A percentile compares a stretch with the other conserved stretches of the same genome.
Conservation (phyloP, 768 basidiomycete species). For the Lactarius deliciosus region DNA sequence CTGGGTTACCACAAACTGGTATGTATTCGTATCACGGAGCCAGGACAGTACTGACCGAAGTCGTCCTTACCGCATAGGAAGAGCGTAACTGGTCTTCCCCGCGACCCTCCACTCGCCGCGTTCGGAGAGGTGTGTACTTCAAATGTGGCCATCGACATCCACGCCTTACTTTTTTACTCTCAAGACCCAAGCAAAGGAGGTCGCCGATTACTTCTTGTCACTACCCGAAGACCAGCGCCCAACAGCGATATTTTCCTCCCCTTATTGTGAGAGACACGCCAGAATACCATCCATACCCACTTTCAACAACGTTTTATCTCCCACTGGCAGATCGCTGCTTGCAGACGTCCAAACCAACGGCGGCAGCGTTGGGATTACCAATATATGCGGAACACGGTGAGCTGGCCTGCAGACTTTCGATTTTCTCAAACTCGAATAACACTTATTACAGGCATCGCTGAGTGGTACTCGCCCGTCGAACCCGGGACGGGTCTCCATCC, state of each 20-base stretch:
- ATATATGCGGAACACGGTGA: slow-evolving; percentile 79
- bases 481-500: slow-evolving; percentile 74
- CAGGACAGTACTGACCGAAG: background rate
- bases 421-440: background rate
- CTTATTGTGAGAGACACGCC: slow-evolving; percentile 59
- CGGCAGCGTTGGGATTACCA: slow-evolving; percentile 61
- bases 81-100: slow-evolving; percentile 62
- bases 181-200: slow-evolving; percentile 70
- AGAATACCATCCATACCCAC: background rate
- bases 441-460: slow-evolving; percentile 60
- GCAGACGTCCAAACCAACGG: slow-evolving; percentile 69
- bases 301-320: background rate
- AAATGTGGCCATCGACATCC: background rate
- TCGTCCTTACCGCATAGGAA: slow-evolving; percentile 44
- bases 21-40: slow-evolving; percentile 28
- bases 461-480: slow-evolving; percentile 76
- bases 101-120: slow-evolving; percentile 72
- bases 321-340: slow-evolving; percentile 71
- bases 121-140: slow-evolving; percentile 59
- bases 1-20: slow-evolving; percentile 71
- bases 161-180: background rate
- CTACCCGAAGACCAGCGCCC: slow-evolving; percentile 67
- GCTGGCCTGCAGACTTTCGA: slow-evolving; percentile 16
- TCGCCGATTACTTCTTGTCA: slow-evolving; percentile 61
- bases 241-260: slow-evolving; percentile 80